phyloP scores from a whole-genome alignment of 257 asterid species.

The Lithospermum erythrorhizon region DNA sequence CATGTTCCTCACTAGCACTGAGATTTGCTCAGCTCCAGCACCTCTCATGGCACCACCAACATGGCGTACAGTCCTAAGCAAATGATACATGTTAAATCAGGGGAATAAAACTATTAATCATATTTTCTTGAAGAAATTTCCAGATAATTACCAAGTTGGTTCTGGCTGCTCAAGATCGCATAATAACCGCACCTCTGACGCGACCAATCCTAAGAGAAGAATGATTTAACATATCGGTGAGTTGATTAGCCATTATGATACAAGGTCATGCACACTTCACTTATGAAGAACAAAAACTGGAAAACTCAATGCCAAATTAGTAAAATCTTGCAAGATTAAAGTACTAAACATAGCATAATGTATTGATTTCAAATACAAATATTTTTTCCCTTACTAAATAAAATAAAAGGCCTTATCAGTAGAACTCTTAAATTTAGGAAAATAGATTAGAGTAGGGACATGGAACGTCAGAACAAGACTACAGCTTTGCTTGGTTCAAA shows the following conservation, averaged over 20 bases:
- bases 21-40: conserved; percentile 82
- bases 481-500: no score
- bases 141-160: conserved; percentile 66
- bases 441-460: no score
- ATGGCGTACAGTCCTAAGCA: conserved; percentile 75
- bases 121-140: conserved; percentile 1
- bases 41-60: conserved; percentile 96
- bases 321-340: no score
- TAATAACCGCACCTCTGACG: conserved; percentile 76
- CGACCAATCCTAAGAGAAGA: conserved; percentile 47
- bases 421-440: no score
- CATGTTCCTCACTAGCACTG: conserved; percentile 74
- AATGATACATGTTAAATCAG: conserved; percentile 1
- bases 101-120: conserved; percentile 3
- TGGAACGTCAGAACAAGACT: no score
- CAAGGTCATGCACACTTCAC: not conserved
- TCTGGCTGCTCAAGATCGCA: conserved; percentile 95
- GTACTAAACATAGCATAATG: no score
- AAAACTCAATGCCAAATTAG: no score
- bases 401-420: no score
- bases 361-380: no score
- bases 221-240: conserved; percentile 6
- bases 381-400: no score
- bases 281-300: not conserved
- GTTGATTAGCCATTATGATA: not conserved